A percentile compares a stretch with the other conserved stretches of the same genome.
These are phyloP conservation scores for Exsudoporus frostii DNA, from an alignment of 768 basidiomycete genomes.

Conservation along the genomic window DNA sequence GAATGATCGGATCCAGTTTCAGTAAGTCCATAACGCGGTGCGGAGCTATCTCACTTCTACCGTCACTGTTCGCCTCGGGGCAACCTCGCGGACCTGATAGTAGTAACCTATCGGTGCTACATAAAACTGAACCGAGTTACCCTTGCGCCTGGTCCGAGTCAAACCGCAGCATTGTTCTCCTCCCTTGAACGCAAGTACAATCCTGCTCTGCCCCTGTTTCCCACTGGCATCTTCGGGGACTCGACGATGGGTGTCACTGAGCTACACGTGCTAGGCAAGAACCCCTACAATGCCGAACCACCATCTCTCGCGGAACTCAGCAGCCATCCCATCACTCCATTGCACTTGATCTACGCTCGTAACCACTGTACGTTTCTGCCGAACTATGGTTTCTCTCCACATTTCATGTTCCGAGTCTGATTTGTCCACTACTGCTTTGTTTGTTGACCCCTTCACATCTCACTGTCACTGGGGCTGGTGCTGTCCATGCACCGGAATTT, in stretches of 20 bases:
- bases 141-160: neutral
- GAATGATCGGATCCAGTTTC: neutral
- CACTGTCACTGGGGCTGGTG: neutral
- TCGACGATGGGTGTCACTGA: conserved; percentile 21
- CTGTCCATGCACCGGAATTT: neutral
- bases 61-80: neutral
- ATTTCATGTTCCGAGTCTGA: neutral
- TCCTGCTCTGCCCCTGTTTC: neutral
- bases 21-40: neutral
- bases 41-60: neutral
- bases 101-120: neutral
- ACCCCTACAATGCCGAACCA: conserved; percentile 74
- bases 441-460: neutral
- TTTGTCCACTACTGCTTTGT: neutral
- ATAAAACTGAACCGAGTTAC: neutral
- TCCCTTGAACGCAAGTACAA: neutral
- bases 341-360: conserved; percentile 63
- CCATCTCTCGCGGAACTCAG: conserved; percentile 53
- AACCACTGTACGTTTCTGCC: conserved; percentile 63
- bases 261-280: conserved; percentile 21
- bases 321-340: conserved; percentile 48
- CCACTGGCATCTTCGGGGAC: too few species aligned
- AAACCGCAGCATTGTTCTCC: neutral
- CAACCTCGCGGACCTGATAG: neutral
- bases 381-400: neutral